A percentile compares a stretch with the other conserved stretches of the same genome.
phyloP scores from a whole-genome alignment of 768 basidiomycete genomes.

The Naematelia encephala region DNA sequence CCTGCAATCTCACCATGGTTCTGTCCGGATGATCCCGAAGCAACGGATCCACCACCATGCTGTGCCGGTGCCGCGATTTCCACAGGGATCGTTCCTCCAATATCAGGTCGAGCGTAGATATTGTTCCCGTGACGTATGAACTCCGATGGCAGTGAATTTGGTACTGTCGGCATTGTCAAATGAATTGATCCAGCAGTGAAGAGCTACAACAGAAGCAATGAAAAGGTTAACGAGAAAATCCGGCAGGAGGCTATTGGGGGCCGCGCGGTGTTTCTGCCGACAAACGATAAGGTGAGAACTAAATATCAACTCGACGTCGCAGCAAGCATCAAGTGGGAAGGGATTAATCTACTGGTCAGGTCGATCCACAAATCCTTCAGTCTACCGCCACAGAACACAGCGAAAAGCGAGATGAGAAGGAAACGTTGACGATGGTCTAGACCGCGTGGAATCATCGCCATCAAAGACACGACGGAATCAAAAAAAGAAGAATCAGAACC shows the following conservation, averaged over 20 bases:
- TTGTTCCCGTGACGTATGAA: neutral
- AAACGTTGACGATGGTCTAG: neutral
- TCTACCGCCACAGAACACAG: too few species aligned
- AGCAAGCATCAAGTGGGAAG: too few species aligned
- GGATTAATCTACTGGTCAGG: too few species aligned
- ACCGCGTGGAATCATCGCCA: neutral
- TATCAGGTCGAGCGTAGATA: neutral
- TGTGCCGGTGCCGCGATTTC: neutral
- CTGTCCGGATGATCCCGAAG: neutral
- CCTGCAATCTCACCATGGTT: slow-evolving; percentile 27
- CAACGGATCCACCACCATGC: neutral
- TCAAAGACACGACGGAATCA: neutral
- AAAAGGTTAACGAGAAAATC: neutral
- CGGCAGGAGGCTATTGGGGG: neutral
- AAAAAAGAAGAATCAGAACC: neutral
- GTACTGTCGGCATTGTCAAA: neutral
- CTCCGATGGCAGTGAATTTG: too few species aligned
- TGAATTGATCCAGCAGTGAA: neutral
- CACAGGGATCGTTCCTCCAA: neutral
- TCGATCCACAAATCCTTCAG: too few species aligned
- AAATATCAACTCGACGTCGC: neutral
- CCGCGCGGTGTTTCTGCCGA: neutral
- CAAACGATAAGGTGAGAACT: neutral
- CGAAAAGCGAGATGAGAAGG: neutral
- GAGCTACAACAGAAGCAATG: neutral